Conservation (phyloP, 2,329 filamentous ascomycete species). For the Xylariaceae sp. region DNA sequence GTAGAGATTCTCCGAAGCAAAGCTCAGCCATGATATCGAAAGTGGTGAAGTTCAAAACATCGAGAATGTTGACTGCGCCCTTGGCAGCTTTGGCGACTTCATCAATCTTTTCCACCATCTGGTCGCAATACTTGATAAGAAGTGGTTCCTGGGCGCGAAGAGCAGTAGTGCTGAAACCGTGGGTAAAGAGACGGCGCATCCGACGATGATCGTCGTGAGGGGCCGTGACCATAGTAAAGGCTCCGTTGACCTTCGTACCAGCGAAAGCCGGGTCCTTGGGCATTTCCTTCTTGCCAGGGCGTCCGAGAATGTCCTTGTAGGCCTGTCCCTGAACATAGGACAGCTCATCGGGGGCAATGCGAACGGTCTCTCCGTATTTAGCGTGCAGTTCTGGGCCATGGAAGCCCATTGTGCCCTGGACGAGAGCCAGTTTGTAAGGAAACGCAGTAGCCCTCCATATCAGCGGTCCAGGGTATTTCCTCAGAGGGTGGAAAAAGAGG, state of each 20-base stretch:
- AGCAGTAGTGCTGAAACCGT: neutral
- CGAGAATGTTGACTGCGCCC: neutral
- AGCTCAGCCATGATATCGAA: conserved; percentile 1
- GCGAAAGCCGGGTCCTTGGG: neutral
- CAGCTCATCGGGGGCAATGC: conserved; percentile 1
- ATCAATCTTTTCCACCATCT: neutral
- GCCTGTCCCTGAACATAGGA: neutral
- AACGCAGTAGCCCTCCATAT: neutral
- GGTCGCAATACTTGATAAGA: neutral
- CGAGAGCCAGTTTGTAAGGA: neutral
- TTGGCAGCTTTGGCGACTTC: neutral
- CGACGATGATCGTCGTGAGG: neutral
- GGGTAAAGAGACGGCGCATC: neutral
- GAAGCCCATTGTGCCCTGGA: neutral
- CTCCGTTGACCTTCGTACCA: neutral
- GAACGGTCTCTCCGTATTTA: conserved; percentile 1
- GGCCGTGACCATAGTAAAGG: neutral
- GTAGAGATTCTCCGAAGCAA: neutral
- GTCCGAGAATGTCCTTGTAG: neutral
- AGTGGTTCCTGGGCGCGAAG: neutral
- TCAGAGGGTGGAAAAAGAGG: conserved; percentile 1
- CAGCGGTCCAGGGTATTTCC: neutral
- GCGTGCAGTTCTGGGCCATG: neutral
- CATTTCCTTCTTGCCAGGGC: neutral
- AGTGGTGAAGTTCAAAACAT: neutral